These are phyloP conservation scores for Sphaerulina populicola DNA, from an alignment of 2,329 filamentous ascomycete genomes.

Conservation along the genomic window DNA sequence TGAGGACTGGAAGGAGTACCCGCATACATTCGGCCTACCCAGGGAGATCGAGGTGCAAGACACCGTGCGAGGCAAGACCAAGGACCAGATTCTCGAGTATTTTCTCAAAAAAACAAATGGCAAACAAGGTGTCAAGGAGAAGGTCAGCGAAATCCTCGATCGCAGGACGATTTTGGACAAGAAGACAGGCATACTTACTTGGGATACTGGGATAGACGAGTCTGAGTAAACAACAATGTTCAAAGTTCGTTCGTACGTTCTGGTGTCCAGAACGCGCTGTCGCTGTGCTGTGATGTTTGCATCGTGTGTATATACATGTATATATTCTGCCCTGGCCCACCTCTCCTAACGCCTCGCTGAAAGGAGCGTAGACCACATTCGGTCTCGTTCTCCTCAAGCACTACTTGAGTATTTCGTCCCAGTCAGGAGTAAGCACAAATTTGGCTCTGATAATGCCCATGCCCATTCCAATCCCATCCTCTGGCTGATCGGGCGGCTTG, in stretches of 20 bases:
- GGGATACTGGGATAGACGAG: constrained; percentile 2
- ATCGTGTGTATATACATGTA: too few relatives aligned
- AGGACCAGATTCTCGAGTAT: constrained; percentile 34
- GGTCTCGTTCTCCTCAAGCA: not conserved
- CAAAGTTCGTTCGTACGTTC: not conserved
- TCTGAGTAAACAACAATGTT: not conserved
- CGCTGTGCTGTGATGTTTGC: too few relatives aligned
- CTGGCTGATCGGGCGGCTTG: constrained; percentile 12
- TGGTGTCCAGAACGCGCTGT: not conserved
- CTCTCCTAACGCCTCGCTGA: constrained; percentile 1
- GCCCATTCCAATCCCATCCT: constrained; percentile 35
- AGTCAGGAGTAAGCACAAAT: constrained; percentile 56
- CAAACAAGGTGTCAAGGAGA: constrained; percentile 47
- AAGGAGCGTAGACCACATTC: not conserved
- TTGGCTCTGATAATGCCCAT: constrained; percentile 56
- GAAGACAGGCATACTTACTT: not conserved
- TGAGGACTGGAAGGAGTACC: constrained; percentile 62
- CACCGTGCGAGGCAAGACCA: constrained; percentile 31
- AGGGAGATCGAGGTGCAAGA: constrained; percentile 54
- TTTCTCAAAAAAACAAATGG: constrained; percentile 38
- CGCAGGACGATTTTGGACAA: constrained; percentile 26
- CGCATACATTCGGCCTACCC: constrained; percentile 64
- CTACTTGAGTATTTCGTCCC: constrained; percentile 43
- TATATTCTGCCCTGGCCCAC: not conserved
- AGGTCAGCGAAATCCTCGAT: constrained; percentile 55